These are phyloP conservation scores for Lodderomyces jiufengensis DNA, from an alignment of 1,139 yeast species.

Conservation along the genomic window DNA sequence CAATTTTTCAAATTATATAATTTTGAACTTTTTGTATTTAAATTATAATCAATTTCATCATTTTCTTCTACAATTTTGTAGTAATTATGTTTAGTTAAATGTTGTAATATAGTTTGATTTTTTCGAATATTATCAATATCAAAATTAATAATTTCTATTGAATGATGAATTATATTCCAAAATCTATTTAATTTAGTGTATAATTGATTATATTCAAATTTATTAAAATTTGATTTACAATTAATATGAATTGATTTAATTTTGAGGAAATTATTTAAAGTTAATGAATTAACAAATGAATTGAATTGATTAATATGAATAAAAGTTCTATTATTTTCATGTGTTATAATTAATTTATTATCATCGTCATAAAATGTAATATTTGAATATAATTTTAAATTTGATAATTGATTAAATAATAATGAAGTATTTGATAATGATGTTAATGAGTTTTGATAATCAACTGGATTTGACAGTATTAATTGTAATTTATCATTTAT, in stretches of 20 bases:
- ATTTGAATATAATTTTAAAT: conserved; percentile 10
- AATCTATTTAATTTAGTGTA: conserved; percentile 9
- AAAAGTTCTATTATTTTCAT: conserved; percentile 5
- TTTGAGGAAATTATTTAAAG: conserved; percentile 8
- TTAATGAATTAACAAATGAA: conserved; percentile 8
- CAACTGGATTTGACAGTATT: conserved; percentile 2
- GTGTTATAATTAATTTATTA: conserved; percentile 6
- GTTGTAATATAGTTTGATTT: conserved; percentile 13
- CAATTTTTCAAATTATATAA: conserved; percentile 12
- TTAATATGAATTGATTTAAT: conserved; percentile 13
- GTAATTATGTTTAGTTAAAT: conserved; percentile 8
- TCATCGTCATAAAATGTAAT: conserved; percentile 13
- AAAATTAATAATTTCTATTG: conserved; percentile 14
- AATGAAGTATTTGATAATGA: conserved; percentile 9
- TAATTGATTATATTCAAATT: conserved; percentile 11
- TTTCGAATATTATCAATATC: conserved; percentile 13
- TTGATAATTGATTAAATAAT: conserved; percentile 8
- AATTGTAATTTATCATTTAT: not conserved
- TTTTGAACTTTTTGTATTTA: conserved; percentile 3
- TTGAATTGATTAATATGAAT: conserved; percentile 10
- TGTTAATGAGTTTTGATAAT: conserved; percentile 6
- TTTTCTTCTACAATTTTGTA: conserved; percentile 12
- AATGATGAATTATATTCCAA: conserved; percentile 10
- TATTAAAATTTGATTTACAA: conserved; percentile 14
- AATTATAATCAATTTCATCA: conserved; percentile 8